Base-by-base conservation (phyloP, 2,329 filamentous ascomycete species). In the Camillea tinctor region DNA sequence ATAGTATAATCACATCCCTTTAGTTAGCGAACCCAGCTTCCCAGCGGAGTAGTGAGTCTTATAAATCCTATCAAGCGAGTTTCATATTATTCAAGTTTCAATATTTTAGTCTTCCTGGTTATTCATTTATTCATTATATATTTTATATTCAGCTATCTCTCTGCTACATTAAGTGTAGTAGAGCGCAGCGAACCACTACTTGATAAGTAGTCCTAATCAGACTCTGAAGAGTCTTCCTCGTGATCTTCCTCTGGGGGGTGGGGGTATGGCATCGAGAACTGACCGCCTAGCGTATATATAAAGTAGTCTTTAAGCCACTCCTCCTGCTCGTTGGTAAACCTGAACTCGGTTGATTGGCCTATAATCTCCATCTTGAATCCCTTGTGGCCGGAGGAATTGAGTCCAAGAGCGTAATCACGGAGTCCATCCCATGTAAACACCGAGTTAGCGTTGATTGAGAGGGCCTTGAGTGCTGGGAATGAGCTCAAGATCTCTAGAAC, bases 371-470 rank as follows among this genome's bases (percentile, higher is more conserved):
- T 52, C 11, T 62, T 68, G 19, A 79, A 67, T 1, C 72, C 74
- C 5, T 60, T 62, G 30, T 72, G 73, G 0, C 62, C 52, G 2
- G 54, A 60, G 2, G 63, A 62, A n/a, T 70, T 67, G 6, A 84
- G 70, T 3, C 58, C 68, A 6, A 69, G 64, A 26, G 81, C 73
- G 59, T 80, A 82, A 0, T 66, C 52, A n/a, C 73, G 68, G 1
- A 89, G 76, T 1, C 81, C 83, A 4, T 77, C 70, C 2, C 74
- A 74, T 0, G 82, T 83, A 69, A 90, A 88, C 1, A 72, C 72
- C 0, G 86, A 86, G 2, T 81, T 73, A 2, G 82, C 84, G 44
- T 78, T 80, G 50, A 89, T 80, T 4, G 78, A 80, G 6, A 89
- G 73, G 3, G 73, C 76, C 52, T 79, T 81, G 40, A 90, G 73